Evolutionary conservation across 2,329 filamentous ascomycete genomes (phyloP).

Genomic region (Colletotrichum cuscutae): DNA sequence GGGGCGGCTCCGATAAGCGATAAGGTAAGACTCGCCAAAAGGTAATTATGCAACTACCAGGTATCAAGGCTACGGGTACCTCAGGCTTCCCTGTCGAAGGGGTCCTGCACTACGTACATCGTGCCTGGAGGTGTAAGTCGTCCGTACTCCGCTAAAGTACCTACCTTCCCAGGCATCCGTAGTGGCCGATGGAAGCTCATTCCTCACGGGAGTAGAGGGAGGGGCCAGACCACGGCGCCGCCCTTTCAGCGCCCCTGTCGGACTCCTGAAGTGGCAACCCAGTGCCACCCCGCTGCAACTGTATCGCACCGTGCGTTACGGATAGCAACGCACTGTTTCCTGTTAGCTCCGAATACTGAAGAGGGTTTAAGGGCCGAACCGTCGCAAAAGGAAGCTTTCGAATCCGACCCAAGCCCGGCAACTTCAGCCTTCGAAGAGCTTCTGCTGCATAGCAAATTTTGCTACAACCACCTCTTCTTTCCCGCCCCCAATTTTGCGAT

Average conservation of each 20-base stretch:
- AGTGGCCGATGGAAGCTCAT: background rate
- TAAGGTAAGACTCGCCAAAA: background rate
- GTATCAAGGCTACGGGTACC: background rate
- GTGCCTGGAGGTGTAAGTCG: background rate
- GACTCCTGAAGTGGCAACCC: conserved; percentile 25
- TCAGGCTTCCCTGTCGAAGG: background rate
- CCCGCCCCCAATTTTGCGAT: background rate
- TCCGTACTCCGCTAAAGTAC: background rate
- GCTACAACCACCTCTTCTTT: conserved; percentile 9
- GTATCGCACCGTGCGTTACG: conserved; percentile 19
- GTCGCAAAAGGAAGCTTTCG: conserved; percentile 29
- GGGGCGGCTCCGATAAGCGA: conserved; percentile 8
- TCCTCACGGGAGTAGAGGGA: background rate
- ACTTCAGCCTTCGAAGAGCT: conserved; percentile 34
- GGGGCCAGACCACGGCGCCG: conserved; percentile 8
- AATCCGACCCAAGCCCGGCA: conserved; percentile 19
- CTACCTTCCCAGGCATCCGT: background rate
- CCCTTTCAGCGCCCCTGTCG: conserved; percentile 19
- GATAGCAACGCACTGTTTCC: conserved; percentile 19
- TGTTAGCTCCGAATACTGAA: conserved; percentile 19
- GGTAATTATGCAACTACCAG: background rate
- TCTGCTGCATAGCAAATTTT: conserved; percentile 27
- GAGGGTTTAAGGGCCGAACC: conserved; percentile 34
- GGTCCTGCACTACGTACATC: background rate
- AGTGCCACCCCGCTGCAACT: conserved; percentile 13